Percentiles rank a stretch among this genome's conserved stretches.
phyloP scores from a whole-genome alignment of 1,284 basidiomycete genomes.

The Irpex sp. region DNA sequence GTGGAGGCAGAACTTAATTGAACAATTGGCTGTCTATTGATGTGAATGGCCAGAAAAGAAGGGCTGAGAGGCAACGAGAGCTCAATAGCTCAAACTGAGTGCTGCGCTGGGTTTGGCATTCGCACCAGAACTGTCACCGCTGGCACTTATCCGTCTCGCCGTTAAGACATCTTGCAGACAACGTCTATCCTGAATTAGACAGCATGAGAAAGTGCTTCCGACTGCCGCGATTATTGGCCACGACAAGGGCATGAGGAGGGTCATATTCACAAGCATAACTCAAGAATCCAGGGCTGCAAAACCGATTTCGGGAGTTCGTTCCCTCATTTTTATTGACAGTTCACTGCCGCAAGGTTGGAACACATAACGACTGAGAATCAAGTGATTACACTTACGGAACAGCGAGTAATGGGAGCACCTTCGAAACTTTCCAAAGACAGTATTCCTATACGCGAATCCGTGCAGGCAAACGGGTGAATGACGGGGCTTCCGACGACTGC shows the following conservation, averaged over 20 bases:
- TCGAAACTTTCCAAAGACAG: too few species aligned
- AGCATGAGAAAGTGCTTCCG: not conserved
- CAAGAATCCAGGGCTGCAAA: not conserved
- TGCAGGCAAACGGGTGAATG: too few species aligned
- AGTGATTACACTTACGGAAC: too few species aligned
- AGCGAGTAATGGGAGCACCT: too few species aligned
- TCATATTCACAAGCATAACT: not conserved
- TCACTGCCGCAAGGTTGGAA: too few species aligned
- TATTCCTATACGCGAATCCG: too few species aligned
- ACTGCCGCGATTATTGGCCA: not conserved
- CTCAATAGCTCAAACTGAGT: not conserved
- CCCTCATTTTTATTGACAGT: not conserved
- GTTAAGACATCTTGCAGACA: not conserved
- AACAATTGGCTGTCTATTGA: too few species aligned
- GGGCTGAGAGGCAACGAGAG: too few species aligned
- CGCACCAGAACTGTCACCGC: not conserved
- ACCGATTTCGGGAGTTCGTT: not conserved
- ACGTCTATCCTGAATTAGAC: not conserved
- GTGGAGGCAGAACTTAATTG: not conserved
- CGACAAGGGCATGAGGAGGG: not conserved
- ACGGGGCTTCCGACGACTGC: not conserved
- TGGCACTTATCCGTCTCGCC: not conserved
- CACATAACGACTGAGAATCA: too few species aligned
- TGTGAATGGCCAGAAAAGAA: too few species aligned
- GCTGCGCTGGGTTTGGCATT: not conserved